Conservation (phyloP, 495 filamentous ascomycete genomes). For the Wilcoxina mikolae region DNA sequence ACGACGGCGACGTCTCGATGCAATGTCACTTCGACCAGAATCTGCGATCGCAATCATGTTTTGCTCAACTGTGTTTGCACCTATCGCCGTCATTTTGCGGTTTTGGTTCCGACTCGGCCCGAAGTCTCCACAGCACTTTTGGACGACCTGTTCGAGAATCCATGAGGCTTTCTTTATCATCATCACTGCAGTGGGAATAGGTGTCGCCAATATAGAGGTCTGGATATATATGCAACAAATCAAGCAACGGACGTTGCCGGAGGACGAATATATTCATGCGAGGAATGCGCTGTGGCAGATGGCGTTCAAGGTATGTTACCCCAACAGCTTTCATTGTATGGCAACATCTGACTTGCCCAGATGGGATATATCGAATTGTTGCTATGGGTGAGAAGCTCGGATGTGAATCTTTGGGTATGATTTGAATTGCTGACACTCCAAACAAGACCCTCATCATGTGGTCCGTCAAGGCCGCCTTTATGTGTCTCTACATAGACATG, state of each 20-base stretch:
- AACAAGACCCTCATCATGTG: background rate
- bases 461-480: background rate
- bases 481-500: conserved; percentile 1
- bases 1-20: no score
- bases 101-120: background rate
- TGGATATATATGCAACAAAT: background rate
- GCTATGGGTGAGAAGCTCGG: background rate
- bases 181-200: background rate
- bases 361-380: background rate
- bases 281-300: background rate
- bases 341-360: background rate
- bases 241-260: background rate
- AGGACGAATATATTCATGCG: background rate
- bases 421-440: no score
- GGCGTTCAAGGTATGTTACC: background rate
- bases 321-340: background rate
- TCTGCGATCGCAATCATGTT: background rate
- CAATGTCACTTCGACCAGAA: background rate
- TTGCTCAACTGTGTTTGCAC: background rate
- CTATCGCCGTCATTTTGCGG: background rate
- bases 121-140: background rate
- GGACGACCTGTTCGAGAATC: background rate
- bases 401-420: background rate
- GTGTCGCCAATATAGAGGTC: background rate
- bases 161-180: background rate